A percentile compares a stretch with the other conserved stretches of the same genome.
These are phyloP conservation scores for Sclerotinia nivalis DNA, from an alignment of 2,329 filamentous ascomycete species.

Conservation along the genomic window DNA sequence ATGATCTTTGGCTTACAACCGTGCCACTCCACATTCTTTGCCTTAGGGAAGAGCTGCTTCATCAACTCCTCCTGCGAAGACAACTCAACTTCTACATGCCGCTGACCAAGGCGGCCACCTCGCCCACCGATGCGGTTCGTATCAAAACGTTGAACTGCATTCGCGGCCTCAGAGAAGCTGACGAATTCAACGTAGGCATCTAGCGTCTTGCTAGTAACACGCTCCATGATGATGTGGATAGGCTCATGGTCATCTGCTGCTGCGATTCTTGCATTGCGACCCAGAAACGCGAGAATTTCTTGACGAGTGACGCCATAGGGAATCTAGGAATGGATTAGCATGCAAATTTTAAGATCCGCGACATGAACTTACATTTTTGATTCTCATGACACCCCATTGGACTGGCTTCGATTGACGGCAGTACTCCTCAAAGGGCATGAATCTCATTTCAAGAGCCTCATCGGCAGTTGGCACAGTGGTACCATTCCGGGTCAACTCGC, in stretches of 20 bases:
- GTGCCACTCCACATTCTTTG: constrained; percentile 57
- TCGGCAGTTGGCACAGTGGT: constrained; percentile 33
- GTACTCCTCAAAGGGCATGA: constrained; percentile 43
- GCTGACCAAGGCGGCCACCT: constrained; percentile 55
- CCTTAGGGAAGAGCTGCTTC: constrained; percentile 61
- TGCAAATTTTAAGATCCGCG: not conserved
- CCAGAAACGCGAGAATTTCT: constrained; percentile 60
- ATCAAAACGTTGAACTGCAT: constrained; percentile 52
- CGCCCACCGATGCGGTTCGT: constrained; percentile 44
- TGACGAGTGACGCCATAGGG: constrained; percentile 55
- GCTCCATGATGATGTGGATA: constrained; percentile 65
- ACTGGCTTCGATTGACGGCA: constrained; percentile 37
- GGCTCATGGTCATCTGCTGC: constrained; percentile 54
- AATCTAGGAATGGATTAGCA: constrained; percentile 47
- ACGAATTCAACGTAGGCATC: constrained; percentile 62
- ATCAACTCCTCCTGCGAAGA: constrained; percentile 59
- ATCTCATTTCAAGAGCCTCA: constrained; percentile 36
- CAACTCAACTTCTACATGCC: constrained; percentile 57
- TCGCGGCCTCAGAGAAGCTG: constrained; percentile 53
- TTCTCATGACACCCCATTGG: constrained; percentile 42
- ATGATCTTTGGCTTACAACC: constrained; percentile 48
- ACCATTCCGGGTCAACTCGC: constrained; percentile 32
- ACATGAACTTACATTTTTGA: constrained; percentile 42
- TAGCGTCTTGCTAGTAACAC: constrained; percentile 61
- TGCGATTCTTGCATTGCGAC: constrained; percentile 56